Evolutionary conservation across 1,284 basidiomycete genomes (phyloP).

Genomic region (Tilletia setariae): DNA sequence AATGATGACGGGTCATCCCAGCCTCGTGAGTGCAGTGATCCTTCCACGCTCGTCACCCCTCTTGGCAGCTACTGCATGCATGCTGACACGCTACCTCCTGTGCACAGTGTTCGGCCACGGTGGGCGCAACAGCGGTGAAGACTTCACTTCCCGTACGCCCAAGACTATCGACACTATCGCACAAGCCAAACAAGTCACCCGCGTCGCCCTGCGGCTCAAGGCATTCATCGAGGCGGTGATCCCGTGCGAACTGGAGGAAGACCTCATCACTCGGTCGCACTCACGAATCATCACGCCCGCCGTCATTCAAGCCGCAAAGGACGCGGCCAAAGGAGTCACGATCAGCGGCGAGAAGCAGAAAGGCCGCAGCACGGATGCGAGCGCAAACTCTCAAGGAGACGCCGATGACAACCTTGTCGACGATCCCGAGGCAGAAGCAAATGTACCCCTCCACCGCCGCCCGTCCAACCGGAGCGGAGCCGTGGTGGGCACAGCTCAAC

Average conservation of each 20-base stretch:
- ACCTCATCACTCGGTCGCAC: slow-evolving; percentile 8
- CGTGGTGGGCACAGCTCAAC: background rate
- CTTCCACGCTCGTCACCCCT: no score
- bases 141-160: background rate
- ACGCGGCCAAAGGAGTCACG: slow-evolving; percentile 4
- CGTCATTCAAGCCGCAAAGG: slow-evolving; percentile 11
- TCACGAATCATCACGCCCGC: slow-evolving; percentile 7
- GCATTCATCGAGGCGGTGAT: slow-evolving; percentile 10
- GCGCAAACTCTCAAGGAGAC: no score
- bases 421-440: background rate
- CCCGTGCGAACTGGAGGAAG: slow-evolving; percentile 9
- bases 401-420: background rate
- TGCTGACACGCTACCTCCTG: background rate
- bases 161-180: background rate
- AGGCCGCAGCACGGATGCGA: background rate
- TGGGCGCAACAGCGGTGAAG: background rate
- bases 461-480: background rate
- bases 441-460: background rate
- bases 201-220: slow-evolving; percentile 13
- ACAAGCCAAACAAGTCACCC: slow-evolving; percentile 7
- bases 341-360: background rate
- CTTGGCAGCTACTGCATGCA: background rate
- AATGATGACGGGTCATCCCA: background rate
- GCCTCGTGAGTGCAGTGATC: background rate
- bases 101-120: background rate